A percentile compares a stretch with the other conserved stretches of the same genome.
These are phyloP conservation scores for Xylariaceae sp. DNA, from an alignment of 2,329 filamentous ascomycete genomes.

Conservation along the genomic window DNA sequence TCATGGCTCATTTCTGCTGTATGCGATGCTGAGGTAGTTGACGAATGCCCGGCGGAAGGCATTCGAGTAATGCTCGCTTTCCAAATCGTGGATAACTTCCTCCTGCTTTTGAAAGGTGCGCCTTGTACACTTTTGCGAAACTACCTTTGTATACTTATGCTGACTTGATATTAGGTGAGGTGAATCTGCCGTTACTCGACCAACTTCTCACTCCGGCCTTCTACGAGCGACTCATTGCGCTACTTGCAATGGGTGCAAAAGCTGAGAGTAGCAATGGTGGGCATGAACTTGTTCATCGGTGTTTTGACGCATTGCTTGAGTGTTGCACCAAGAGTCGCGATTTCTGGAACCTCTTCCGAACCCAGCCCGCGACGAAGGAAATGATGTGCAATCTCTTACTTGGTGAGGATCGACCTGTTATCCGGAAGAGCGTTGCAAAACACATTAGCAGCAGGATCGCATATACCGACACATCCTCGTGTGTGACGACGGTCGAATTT, in stretches of 20 bases:
- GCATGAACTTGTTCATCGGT: slow-evolving; percentile 33
- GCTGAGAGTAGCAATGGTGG: slow-evolving; percentile 25
- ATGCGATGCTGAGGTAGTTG: slow-evolving; percentile 53
- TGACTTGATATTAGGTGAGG: slow-evolving; percentile 27
- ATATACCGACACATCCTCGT: slow-evolving; percentile 22
- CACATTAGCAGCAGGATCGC: slow-evolving; percentile 30
- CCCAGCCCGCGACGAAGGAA: slow-evolving; percentile 24
- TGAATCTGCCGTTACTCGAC: slow-evolving; percentile 15
- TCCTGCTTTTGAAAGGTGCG: slow-evolving; percentile 54
- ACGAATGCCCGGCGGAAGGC: slow-evolving; percentile 40
- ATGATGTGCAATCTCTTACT: slow-evolving; percentile 38
- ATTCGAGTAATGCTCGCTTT: slow-evolving; percentile 50
- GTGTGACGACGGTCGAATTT: slow-evolving; percentile 37
- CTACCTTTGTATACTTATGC: slow-evolving; percentile 1
- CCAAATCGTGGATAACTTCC: slow-evolving; percentile 56
- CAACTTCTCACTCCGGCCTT: slow-evolving; percentile 24
- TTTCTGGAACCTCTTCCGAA: slow-evolving; percentile 40
- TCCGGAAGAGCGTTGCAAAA: slow-evolving; percentile 37
- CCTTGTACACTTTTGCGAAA: not conserved
- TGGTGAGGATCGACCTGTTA: slow-evolving; percentile 32
- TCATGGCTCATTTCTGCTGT: slow-evolving; percentile 59
- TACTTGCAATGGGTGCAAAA: slow-evolving; percentile 21
- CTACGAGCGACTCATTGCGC: slow-evolving; percentile 23
- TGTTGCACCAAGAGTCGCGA: slow-evolving; percentile 36
- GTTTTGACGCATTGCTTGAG: slow-evolving; percentile 40